Conservation (phyloP, 2,329 filamentous ascomycete species). For the Xylariaceae sp. region DNA sequence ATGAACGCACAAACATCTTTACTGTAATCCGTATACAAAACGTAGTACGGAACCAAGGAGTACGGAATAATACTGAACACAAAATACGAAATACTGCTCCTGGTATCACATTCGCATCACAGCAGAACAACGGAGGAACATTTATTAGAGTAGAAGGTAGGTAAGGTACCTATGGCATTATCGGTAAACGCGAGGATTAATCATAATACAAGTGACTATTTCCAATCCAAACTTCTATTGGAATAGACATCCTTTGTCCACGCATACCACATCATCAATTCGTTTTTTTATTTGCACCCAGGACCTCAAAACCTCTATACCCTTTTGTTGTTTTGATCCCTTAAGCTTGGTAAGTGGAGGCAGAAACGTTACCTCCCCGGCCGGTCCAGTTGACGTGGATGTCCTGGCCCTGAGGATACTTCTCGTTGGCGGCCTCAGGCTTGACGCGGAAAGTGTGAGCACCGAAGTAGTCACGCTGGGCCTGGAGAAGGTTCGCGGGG, state of each 20-base stretch:
- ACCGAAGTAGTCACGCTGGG: slow-evolving; percentile 99
- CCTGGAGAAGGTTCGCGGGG: slow-evolving; percentile 96
- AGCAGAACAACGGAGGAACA: not conserved
- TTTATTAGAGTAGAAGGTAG: too few species aligned
- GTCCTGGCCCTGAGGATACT: slow-evolving; percentile 79
- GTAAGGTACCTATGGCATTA: too few species aligned
- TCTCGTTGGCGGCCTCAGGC: slow-evolving; percentile 68
- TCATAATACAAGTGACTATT: slow-evolving; percentile 25
- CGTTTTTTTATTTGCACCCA: slow-evolving; percentile 13
- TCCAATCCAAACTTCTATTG: slow-evolving; percentile 26
- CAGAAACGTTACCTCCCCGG: slow-evolving; percentile 92
- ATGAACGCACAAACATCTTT: not conserved
- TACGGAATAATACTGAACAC: not conserved
- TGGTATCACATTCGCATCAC: slow-evolving; percentile 7
- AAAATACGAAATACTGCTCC: not conserved
- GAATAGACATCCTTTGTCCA: slow-evolving; percentile 19
- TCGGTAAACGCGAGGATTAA: slow-evolving; percentile 12
- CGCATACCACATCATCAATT: slow-evolving; percentile 17
- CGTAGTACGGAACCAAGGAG: not conserved
- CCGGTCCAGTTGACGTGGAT: slow-evolving; percentile 99
- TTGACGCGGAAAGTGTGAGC: slow-evolving; percentile 87
- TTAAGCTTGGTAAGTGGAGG: slow-evolving; percentile 96
- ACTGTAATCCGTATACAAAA: not conserved
- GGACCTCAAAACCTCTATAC: slow-evolving; percentile 3
- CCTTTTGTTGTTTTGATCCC: slow-evolving; percentile 3